phyloP scores from a whole-genome alignment of 2,329 filamentous ascomycete species.

The Catunica adiposa region DNA sequence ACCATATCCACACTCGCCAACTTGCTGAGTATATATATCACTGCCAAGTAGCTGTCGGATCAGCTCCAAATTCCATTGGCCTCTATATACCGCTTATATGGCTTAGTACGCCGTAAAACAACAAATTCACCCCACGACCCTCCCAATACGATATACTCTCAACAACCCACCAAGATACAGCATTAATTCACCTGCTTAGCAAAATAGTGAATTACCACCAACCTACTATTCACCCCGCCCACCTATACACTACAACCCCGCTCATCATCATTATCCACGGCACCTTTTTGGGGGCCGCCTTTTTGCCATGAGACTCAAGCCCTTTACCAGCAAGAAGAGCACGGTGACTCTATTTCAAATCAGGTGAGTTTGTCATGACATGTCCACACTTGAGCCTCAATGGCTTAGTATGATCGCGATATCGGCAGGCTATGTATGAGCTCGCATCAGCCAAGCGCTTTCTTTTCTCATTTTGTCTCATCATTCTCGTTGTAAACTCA shows the following conservation, averaged over 20 bases:
- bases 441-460: background rate
- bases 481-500: background rate
- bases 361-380: slow-evolving; percentile 8
- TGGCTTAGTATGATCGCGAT: background rate
- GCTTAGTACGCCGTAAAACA: background rate
- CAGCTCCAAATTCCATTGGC: background rate
- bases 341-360: slow-evolving; percentile 14
- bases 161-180: background rate
- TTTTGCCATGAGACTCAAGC: slow-evolving; percentile 14
- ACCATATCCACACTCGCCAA: no score
- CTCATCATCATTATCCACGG: background rate
- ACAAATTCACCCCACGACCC: background rate
- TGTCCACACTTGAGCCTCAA: background rate
- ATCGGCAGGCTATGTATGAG: background rate
- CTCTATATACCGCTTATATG: background rate
- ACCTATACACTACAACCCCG: background rate
- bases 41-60: background rate
- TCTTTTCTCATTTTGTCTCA: background rate
- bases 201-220: background rate
- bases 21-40: background rate
- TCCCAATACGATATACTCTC: background rate
- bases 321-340: slow-evolving; percentile 13
- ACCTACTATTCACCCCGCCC: background rate
- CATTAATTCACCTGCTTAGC: background rate
- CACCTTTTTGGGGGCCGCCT: background rate